Evolutionary conservation across 2,329 filamentous ascomycete genomes (phyloP).

Genomic region (Rutstroemia sp.): DNA sequence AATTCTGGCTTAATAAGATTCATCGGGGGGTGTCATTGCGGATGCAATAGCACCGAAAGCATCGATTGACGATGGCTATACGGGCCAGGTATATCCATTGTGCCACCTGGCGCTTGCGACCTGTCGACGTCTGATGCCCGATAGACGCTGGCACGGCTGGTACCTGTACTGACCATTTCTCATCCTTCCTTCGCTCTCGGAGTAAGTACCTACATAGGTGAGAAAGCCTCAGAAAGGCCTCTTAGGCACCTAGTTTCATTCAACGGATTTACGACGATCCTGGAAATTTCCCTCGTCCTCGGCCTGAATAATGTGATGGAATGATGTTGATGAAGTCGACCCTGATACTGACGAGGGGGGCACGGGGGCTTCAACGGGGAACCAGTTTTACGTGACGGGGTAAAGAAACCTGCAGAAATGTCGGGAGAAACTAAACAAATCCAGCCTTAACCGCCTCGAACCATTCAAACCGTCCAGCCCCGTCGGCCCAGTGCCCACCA

Average conservation of each 20-base stretch:
- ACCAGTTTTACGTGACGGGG: not conserved
- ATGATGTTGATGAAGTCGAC: not conserved
- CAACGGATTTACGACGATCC: not conserved
- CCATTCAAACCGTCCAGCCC: not conserved
- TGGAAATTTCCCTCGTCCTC: not conserved
- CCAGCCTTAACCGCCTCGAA: not conserved
- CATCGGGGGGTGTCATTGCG: not conserved
- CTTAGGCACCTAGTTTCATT: not conserved
- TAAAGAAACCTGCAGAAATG: not conserved
- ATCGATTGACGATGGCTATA: not conserved
- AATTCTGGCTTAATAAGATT: too few species aligned
- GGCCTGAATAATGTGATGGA: not conserved
- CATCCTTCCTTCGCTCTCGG: not conserved
- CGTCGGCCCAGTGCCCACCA: not conserved
- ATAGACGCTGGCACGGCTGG: slow-evolving; percentile 1
- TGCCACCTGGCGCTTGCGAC: not conserved
- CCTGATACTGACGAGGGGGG: too few species aligned
- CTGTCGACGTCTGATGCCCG: not conserved
- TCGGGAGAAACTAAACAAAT: not conserved
- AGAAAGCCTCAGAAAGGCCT: not conserved
- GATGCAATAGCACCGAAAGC: not conserved
- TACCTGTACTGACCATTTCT: not conserved
- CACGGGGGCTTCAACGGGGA: too few species aligned
- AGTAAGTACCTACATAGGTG: too few species aligned
- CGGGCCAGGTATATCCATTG: not conserved